A percentile compares a stretch with the other conserved stretches of the same genome.
Evolutionary conservation across 345 rosid species (phyloP).

Genomic region (Rhodamnia rubescens): DNA sequence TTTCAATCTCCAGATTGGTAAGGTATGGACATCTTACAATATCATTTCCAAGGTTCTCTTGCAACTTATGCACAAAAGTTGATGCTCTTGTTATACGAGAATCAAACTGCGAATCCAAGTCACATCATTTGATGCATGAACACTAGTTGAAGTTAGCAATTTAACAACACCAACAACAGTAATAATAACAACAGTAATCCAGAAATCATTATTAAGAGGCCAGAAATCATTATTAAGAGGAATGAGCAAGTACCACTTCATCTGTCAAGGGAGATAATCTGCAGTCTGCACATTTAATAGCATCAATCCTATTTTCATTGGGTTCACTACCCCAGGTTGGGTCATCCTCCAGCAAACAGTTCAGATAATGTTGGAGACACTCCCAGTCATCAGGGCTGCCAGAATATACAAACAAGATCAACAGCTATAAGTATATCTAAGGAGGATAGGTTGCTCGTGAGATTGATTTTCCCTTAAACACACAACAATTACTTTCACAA

Average conservation of each 20-base stretch:
- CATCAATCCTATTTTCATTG: constrained; percentile 29
- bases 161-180: neutral
- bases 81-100: constrained; percentile 62
- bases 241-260: constrained; percentile 48
- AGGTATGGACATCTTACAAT: constrained; percentile 59
- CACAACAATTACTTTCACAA: neutral
- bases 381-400: constrained; percentile 99
- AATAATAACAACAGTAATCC: neutral
- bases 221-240: constrained; percentile 2
- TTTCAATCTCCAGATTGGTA: constrained; percentile 78
- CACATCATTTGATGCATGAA: constrained; percentile 3
- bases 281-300: constrained; percentile 36
- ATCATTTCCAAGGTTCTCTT: constrained; percentile 29
- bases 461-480: neutral
- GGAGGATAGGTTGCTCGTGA: neutral
- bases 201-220: constrained; percentile 3
- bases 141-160: neutral
- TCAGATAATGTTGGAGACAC: constrained; percentile 81
- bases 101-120: constrained; percentile 55
- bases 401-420: constrained; percentile 20
- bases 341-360: constrained; percentile 85
- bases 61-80: constrained; percentile 55
- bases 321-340: constrained; percentile 45
- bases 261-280: constrained; percentile 54
- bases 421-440: neutral